Evolutionary conservation across 1,284 basidiomycete species (phyloP).

Genomic region (Ceratobasidium sp.): DNA sequence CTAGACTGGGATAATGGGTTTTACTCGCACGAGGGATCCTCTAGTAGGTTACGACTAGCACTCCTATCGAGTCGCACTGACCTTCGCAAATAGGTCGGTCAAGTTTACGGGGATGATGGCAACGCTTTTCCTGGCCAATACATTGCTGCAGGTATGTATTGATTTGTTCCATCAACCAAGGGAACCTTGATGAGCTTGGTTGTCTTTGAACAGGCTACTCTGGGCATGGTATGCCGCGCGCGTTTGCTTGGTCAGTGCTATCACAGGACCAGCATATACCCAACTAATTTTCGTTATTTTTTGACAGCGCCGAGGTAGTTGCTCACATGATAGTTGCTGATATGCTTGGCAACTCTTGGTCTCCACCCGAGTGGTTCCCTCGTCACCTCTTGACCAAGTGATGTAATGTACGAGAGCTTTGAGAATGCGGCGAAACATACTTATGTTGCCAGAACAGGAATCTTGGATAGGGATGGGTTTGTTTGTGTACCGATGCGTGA

Average conservation of each 20-base stretch:
- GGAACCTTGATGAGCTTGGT: not conserved
- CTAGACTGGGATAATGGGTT: conserved; percentile 88
- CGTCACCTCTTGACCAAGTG: conserved; percentile 40
- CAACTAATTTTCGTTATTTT: conserved; percentile 22
- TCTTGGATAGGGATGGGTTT: too few species aligned
- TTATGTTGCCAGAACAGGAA: too few species aligned
- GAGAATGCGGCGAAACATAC: too few species aligned
- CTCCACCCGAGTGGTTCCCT: conserved; percentile 73
- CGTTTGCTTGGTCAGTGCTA: conserved; percentile 73
- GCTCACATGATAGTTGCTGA: conserved; percentile 75
- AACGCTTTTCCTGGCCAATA: conserved; percentile 68
- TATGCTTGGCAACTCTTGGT: conserved; percentile 65
- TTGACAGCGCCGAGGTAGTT: conserved; percentile 74
- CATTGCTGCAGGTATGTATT: conserved; percentile 80
- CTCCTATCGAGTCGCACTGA: too few species aligned
- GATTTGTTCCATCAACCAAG: conserved; percentile 69
- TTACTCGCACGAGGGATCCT: conserved; percentile 73
- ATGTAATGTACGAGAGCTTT: not conserved
- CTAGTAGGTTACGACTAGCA: conserved; percentile 66
- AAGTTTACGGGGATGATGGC: conserved; percentile 62
- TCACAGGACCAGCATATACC: conserved; percentile 41
- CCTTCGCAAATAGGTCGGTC: conserved; percentile 70
- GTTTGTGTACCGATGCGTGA: too few species aligned
- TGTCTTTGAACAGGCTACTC: conserved; percentile 8
- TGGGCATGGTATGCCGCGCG: conserved; percentile 72